Percentiles rank a stretch among this genome's conserved stretches.
Evolutionary conservation across 2,329 filamentous ascomycete species (phyloP).

Genomic region (Xylaria multiplex): DNA sequence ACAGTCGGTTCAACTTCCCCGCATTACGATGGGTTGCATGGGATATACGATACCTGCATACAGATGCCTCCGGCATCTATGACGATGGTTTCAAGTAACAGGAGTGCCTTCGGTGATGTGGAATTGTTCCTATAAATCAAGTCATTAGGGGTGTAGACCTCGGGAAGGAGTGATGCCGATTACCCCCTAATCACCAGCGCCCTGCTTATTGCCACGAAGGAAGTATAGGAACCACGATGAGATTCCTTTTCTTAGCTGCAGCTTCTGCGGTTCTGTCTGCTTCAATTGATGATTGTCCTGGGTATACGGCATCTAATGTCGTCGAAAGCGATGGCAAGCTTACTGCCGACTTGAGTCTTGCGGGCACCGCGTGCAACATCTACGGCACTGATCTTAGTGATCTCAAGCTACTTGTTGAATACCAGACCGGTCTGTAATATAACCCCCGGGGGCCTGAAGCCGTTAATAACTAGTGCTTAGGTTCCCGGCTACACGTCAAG

Average conservation of each 20-base stretch:
- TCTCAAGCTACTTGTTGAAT: constrained; percentile 42
- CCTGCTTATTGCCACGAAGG: background rate
- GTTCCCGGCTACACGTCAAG: constrained; percentile 39
- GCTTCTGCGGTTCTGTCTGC: constrained; percentile 23
- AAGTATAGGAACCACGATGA: constrained; percentile 25
- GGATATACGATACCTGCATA: constrained; percentile 19
- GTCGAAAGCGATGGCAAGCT: constrained; percentile 36
- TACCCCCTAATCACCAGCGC: background rate
- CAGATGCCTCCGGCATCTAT: constrained; percentile 6
- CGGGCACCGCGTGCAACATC: constrained; percentile 40
- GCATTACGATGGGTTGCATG: constrained; percentile 23
- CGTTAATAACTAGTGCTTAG: constrained; percentile 26
- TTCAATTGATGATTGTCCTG: constrained; percentile 41
- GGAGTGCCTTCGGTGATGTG: too few species aligned
- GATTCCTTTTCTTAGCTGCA: constrained; percentile 28
- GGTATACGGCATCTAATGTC: constrained; percentile 42
- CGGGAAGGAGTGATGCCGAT: background rate
- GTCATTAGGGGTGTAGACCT: background rate
- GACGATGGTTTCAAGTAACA: constrained; percentile 12
- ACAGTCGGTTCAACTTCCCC: constrained; percentile 25
- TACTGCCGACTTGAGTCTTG: constrained; percentile 41
- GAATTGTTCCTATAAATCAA: constrained; percentile 15
- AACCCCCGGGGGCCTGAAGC: background rate
- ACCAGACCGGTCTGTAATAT: constrained; percentile 39
- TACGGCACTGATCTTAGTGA: constrained; percentile 41